These are phyloP conservation scores for Triangularia verruculosa DNA, from an alignment of 2,329 filamentous ascomycete genomes.

Conservation along the genomic window DNA sequence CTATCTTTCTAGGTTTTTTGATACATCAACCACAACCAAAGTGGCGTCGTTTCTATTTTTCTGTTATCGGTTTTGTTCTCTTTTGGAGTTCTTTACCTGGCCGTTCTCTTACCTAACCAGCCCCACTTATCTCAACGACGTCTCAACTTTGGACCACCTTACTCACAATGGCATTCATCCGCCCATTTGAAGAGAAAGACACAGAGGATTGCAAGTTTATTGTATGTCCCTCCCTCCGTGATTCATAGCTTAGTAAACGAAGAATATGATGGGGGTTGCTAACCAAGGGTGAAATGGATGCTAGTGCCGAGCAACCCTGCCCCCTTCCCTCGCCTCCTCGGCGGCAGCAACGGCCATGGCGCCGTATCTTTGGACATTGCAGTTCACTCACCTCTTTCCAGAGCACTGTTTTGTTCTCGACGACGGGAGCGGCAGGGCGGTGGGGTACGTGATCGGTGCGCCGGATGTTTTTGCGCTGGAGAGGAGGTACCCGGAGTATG, in stretches of 20 bases:
- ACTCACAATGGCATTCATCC: conserved; percentile 44
- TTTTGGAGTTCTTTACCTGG: background rate
- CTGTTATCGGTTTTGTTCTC: no score
- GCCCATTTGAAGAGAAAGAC: conserved; percentile 30
- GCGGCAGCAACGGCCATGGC: conserved; percentile 37
- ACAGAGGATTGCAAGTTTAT: conserved; percentile 26
- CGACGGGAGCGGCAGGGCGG: conserved; percentile 42
- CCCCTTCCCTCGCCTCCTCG: conserved; percentile 39
- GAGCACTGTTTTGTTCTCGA: conserved; percentile 47
- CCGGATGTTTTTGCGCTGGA: conserved; percentile 43
- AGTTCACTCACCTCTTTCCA: conserved; percentile 46
- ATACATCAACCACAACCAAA: background rate
- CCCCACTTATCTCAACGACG: background rate
- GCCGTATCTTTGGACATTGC: conserved; percentile 52
- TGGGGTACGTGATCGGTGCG: conserved; percentile 50
- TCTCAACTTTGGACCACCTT: no score
- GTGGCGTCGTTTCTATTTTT: background rate
- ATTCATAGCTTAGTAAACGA: no score
- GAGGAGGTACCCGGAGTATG: conserved; percentile 39
- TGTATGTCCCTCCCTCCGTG: conserved; percentile 10
- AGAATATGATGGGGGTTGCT: no score
- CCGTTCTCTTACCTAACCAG: background rate
- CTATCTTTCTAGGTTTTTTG: background rate
- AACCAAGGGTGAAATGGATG: no score
- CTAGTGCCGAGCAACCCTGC: conserved; percentile 50